Conservation (phyloP, 1,284 basidiomycete species). For the Boletellus deceptivus region DNA sequence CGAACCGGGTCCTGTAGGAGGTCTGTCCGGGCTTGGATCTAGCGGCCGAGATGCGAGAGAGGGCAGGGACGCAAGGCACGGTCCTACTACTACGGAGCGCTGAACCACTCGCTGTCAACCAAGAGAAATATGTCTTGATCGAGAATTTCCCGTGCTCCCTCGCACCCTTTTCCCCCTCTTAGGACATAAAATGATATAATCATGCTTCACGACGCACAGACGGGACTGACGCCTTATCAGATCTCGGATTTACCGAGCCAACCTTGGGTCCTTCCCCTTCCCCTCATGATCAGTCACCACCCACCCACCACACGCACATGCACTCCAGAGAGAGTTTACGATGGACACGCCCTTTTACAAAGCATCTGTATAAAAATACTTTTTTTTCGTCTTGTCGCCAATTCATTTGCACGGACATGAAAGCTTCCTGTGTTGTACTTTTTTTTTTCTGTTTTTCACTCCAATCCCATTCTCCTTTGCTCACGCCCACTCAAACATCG, state of each 20-base stretch:
- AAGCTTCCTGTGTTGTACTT: conserved; percentile 8
- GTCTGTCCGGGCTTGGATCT: conserved; percentile 13
- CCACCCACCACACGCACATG: too few relatives aligned
- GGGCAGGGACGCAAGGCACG: conserved; percentile 27
- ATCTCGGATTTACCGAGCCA: too few relatives aligned
- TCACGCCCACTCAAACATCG: conserved; percentile 8
- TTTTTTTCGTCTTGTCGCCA: not conserved
- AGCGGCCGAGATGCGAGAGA: conserved; percentile 29
- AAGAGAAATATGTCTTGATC: too few relatives aligned
- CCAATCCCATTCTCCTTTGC: too few relatives aligned
- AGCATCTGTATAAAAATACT: conserved; percentile 5
- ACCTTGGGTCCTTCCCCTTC: too few relatives aligned
- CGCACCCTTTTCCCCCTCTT: too few relatives aligned
- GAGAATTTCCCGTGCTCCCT: too few relatives aligned
- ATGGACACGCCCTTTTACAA: conserved; percentile 7
- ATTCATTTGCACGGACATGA: conserved; percentile 25
- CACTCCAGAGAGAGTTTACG: not conserved
- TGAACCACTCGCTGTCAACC: conserved; percentile 6
- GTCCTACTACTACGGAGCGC: conserved; percentile 27
- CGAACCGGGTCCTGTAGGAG: conserved; percentile 17
- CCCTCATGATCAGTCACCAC: too few relatives aligned
- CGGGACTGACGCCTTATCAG: conserved; percentile 2
- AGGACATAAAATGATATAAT: too few relatives aligned
- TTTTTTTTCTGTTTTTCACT: not conserved
- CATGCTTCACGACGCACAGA: not conserved